phyloP scores from a whole-genome alignment of 371 early-diverging fungal genomes.

The Dichotomocladium elegans region DNA sequence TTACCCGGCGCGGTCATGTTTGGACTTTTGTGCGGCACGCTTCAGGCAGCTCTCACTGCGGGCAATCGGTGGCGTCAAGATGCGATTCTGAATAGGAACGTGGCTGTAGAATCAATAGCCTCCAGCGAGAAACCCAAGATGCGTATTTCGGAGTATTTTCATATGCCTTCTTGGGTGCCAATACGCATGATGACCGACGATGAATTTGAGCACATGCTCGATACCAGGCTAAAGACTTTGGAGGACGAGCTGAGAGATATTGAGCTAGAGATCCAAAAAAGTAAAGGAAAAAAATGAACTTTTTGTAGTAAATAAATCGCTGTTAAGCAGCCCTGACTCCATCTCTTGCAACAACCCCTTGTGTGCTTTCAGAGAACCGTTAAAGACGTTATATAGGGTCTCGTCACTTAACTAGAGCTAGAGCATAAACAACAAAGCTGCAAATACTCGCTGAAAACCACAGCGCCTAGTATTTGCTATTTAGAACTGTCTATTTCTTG shows the following conservation, averaged over 20 bases:
- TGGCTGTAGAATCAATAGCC: not conserved
- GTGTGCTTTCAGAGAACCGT: too few species aligned
- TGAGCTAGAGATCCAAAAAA: conserved; percentile 22
- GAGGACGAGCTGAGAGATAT: conserved; percentile 37
- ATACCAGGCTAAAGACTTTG: conserved; percentile 34
- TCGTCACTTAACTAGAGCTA: too few species aligned
- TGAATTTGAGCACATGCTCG: conserved; percentile 42
- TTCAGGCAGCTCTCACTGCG: conserved; percentile 22
- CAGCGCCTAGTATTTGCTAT: too few species aligned
- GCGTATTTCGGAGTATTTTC: conserved; percentile 29
- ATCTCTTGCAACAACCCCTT: too few species aligned
- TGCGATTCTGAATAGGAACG: conserved; percentile 16
- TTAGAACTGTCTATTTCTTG: too few species aligned
- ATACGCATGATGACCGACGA: conserved; percentile 39
- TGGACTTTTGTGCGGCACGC: conserved; percentile 33
- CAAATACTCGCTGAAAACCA: too few species aligned
- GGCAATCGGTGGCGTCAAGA: conserved; percentile 43
- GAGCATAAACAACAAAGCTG: not conserved
- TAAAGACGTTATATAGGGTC: too few species aligned
- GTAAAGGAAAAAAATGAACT: conserved; percentile 8
- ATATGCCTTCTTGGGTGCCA: conserved; percentile 45
- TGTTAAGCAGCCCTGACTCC: too few species aligned
- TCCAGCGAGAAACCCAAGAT: conserved; percentile 1
- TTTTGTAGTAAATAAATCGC: too few species aligned
- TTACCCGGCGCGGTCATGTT: conserved; percentile 52